Conservation (phyloP, 805 yeast genomes). For the Saturnispora zaruensis region DNA sequence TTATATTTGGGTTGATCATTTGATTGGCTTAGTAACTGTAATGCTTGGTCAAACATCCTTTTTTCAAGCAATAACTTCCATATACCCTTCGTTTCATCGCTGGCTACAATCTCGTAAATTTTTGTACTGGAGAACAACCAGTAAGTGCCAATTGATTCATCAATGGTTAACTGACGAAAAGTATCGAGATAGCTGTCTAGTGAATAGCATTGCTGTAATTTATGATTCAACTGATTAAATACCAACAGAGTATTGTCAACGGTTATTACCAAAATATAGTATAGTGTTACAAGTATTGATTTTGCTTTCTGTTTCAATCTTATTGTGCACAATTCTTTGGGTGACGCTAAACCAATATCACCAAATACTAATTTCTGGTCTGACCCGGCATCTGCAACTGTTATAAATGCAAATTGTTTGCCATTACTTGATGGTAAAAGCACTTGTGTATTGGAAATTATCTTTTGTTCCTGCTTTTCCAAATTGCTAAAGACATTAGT, state of each 20-base stretch:
- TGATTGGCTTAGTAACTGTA: slow-evolving; percentile 30
- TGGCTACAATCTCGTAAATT: slow-evolving; percentile 65
- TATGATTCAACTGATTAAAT: slow-evolving; percentile 45
- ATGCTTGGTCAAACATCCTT: slow-evolving; percentile 57
- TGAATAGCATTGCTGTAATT: slow-evolving; percentile 34
- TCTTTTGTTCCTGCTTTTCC: background rate
- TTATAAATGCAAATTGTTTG: slow-evolving; percentile 11
- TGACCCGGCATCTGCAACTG: background rate
- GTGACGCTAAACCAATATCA: slow-evolving; percentile 15
- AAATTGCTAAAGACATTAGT: background rate
- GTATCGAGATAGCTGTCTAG: slow-evolving; percentile 26
- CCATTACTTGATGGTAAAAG: background rate
- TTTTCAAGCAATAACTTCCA: slow-evolving; percentile 58
- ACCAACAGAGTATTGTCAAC: slow-evolving; percentile 33
- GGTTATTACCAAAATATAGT: slow-evolving; percentile 43
- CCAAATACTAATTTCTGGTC: slow-evolving; percentile 14
- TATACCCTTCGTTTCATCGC: slow-evolving; percentile 61
- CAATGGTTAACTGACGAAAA: slow-evolving; percentile 42
- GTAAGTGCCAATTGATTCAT: slow-evolving; percentile 44
- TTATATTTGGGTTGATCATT: slow-evolving; percentile 35
- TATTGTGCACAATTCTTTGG: slow-evolving; percentile 16
- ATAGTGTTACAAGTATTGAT: slow-evolving; percentile 41
- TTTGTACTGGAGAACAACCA: slow-evolving; percentile 63
- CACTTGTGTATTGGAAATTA: background rate
- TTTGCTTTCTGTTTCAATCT: slow-evolving; percentile 18